Evolutionary conservation across 257 asterid genomes (phyloP).

Genomic region (Solanum arcanum): DNA sequence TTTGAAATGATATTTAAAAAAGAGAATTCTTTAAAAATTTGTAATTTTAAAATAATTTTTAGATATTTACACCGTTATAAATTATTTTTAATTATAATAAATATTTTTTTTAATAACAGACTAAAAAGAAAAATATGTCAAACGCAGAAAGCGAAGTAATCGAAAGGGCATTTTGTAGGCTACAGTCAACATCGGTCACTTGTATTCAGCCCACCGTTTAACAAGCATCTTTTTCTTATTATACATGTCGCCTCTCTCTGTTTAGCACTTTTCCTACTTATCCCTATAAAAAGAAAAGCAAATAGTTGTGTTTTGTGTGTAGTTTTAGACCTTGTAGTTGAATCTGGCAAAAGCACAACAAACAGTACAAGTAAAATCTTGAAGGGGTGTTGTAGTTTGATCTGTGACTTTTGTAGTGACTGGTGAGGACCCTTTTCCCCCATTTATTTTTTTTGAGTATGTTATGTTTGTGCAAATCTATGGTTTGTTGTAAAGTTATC

Average conservation of each 20-base stretch:
- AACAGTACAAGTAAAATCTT: background rate
- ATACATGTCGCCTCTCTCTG: background rate
- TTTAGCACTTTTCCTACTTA: background rate
- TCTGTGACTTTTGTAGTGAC: background rate
- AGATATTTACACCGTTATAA: too few species aligned
- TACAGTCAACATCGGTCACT: background rate
- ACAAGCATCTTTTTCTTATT: background rate
- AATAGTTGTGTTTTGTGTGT: background rate
- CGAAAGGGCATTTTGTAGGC: background rate
- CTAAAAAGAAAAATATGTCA: rapidly evolving
- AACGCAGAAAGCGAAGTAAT: rapidly evolving
- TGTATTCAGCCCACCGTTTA: background rate
- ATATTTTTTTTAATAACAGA: rapidly evolving
- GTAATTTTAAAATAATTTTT: too few species aligned
- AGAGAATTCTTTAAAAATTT: too few species aligned
- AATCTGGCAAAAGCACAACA: background rate
- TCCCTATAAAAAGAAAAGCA: background rate
- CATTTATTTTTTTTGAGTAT: rapidly evolving
- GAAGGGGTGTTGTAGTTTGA: background rate
- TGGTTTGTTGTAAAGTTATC: background rate
- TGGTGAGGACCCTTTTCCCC: background rate
- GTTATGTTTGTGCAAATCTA: background rate
- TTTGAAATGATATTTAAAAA: too few species aligned
- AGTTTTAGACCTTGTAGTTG: background rate
- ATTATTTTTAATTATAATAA: too few species aligned